These are phyloP conservation scores for Amylostereum areolatum DNA, from an alignment of 1,284 basidiomycete species.

Conservation along the genomic window DNA sequence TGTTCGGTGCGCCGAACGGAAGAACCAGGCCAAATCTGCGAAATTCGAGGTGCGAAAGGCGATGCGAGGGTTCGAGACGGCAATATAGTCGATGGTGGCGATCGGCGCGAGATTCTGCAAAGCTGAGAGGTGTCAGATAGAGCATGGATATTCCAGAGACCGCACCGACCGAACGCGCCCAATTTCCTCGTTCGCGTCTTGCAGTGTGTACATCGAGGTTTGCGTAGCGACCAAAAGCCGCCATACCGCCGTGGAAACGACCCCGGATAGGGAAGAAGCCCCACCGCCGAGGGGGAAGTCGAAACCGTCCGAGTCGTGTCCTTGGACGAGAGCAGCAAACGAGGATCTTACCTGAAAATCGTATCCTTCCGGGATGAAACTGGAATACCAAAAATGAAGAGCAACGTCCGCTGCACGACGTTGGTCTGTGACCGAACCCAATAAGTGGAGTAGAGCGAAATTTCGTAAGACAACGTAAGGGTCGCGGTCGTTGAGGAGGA, in stretches of 20 bases:
- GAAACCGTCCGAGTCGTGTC: too few relatives aligned
- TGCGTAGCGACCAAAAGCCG: too few relatives aligned
- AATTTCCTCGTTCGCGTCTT: neutral
- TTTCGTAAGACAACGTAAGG: slow-evolving; percentile 24
- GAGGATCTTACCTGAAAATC: slow-evolving; percentile 14
- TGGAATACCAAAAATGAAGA: slow-evolving; percentile 39
- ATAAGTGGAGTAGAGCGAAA: slow-evolving; percentile 29
- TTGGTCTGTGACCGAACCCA: slow-evolving; percentile 24
- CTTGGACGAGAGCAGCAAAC: too few relatives aligned
- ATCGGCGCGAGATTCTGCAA: slow-evolving; percentile 25
- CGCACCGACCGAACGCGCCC: slow-evolving; percentile 2
- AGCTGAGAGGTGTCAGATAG: neutral
- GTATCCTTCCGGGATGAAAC: slow-evolving; percentile 28
- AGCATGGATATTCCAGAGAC: neutral
- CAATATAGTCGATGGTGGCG: slow-evolving; percentile 24
- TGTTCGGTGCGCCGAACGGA: slow-evolving; percentile 31
- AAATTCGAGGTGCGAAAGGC: slow-evolving; percentile 31
- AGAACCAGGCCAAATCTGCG: slow-evolving; percentile 34
- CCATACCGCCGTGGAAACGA: too few relatives aligned
- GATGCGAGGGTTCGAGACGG: slow-evolving; percentile 30
- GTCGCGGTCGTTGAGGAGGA: slow-evolving; percentile 32
- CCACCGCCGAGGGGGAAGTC: too few relatives aligned
- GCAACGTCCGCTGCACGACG: slow-evolving; percentile 30
- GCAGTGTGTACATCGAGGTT: neutral
- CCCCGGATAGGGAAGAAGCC: too few relatives aligned